Base-by-base conservation (phyloP, 1,139 yeast genomes). In the Yamadazyma conglobata region DNA sequence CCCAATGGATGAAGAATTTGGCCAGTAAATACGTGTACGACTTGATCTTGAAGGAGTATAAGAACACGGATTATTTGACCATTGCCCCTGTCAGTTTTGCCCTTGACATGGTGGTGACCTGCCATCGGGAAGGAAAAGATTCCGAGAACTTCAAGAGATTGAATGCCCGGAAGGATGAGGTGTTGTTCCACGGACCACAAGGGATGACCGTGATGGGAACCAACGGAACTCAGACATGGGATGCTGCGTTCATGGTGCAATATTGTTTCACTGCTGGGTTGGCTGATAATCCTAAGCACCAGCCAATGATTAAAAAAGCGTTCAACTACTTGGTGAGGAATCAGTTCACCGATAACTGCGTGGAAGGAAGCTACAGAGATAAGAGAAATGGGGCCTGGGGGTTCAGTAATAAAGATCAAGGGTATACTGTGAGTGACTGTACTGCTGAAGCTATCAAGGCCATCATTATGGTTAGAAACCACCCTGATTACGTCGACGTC, bases 211-310 rank as follows among this genome's bases (percentile, higher is more conserved):
- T 86, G 34, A 86, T 85, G 85, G 99, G 99, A 7, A 93, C 99
- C 1, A 93, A 93, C 56, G 99, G 99, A 17, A 88, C 87, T 0
- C 99, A 93, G 56, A 89, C 84, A 1, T 93, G 99, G 98, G 99
- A 93, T 56, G 81, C 81, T 13, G 89, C 96, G 0, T 91, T 93
- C 58, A 82, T 85, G 45, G 66, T 91, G 18, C 98, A 93, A 50
- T 87, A 87, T 48, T 73, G 78, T 40, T 79, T 86, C 37, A 65
- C 75, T 50, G 85, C 95, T 0, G 96, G 95, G 0, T 57, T 91
- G 19, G 91, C 85, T 2, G 82, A 79, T 22, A 50, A 69, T 24
- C 81, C 85, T 0, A 77, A 79, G 50, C 87, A 75, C 52, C 76
- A 73, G 33, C 75, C 75, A 3, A 65, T 78, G 45, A 73, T 91